These are phyloP conservation scores for Hypomyces rosellus DNA, from an alignment of 2,329 filamentous ascomycete species.

Conservation along the genomic window DNA sequence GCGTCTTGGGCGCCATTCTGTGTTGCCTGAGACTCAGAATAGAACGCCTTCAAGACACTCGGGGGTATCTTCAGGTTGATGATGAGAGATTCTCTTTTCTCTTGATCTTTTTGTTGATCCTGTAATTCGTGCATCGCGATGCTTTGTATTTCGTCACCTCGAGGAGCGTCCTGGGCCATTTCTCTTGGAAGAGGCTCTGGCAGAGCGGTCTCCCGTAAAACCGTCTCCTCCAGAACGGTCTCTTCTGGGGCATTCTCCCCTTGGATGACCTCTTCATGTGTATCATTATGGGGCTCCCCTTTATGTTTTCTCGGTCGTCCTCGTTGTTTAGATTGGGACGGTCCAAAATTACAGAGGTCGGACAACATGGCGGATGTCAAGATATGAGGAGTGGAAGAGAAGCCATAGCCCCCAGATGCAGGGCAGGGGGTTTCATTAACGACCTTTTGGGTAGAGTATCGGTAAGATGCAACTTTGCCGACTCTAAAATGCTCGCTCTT, in stretches of 20 bases:
- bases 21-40: neutral
- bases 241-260: neutral
- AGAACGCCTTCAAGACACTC: neutral
- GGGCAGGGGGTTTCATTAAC: neutral
- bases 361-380: constrained; percentile 16
- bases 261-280: neutral
- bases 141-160: neutral
- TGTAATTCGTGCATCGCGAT: neutral
- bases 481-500: constrained; percentile 29
- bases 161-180: neutral
- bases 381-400: constrained; percentile 1
- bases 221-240: neutral
- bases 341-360: constrained; percentile 21
- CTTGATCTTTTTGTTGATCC: too few relatives aligned
- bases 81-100: neutral
- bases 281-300: neutral
- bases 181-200: neutral
- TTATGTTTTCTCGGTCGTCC: constrained; percentile 25
- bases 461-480: constrained; percentile 32
- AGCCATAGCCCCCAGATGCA: constrained; percentile 8
- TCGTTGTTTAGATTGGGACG: constrained; percentile 17
- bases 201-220: neutral
- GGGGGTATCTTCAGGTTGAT: neutral
- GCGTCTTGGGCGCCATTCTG: neutral
- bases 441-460: constrained; percentile 20